Evolutionary conservation across 257 asterid species (phyloP).

Genomic region (Petrea volubilis): DNA sequence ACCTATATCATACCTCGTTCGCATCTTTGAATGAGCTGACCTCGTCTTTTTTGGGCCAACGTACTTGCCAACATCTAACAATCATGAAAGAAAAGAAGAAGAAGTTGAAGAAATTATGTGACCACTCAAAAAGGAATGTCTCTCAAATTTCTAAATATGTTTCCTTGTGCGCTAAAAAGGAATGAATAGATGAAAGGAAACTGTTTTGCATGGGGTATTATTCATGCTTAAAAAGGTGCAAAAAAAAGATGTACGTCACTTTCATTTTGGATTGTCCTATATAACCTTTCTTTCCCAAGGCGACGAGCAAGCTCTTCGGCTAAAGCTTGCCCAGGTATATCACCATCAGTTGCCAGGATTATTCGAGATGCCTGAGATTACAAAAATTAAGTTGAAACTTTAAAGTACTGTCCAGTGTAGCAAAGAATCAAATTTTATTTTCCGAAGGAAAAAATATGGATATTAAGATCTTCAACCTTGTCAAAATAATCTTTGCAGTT

Average conservation of each 20-base stretch:
- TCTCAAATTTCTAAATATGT: too few species aligned
- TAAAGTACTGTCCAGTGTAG: not conserved
- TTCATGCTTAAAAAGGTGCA: not conserved
- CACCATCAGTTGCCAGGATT: conserved; percentile 75
- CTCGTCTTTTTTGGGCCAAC: conserved; percentile 67
- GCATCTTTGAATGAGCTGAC: conserved; percentile 63
- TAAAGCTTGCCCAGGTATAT: conserved; percentile 70
- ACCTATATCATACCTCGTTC: conserved; percentile 51
- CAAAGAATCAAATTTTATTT: not conserved
- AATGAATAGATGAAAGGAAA: too few species aligned
- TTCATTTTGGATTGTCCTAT: not conserved
- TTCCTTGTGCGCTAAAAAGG: not conserved
- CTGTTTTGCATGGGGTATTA: too few species aligned
- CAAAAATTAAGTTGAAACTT: too few species aligned
- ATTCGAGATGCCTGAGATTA: conserved; percentile 59
- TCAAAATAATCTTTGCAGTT: conserved; percentile 63
- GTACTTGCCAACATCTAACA: conserved; percentile 62
- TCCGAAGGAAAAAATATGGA: not conserved
- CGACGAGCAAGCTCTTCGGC: conserved; percentile 85
- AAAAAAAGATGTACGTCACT: not conserved
- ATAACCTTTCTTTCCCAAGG: conserved; percentile 70
- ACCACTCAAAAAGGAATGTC: not conserved
- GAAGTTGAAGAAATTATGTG: not conserved
- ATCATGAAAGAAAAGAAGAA: not conserved
- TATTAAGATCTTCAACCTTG: conserved; percentile 43